Evolutionary conservation across 2,329 filamentous ascomycete species (phyloP), one percentile per base, ranked within the genome.

Genomic region (Colletotrichum neosansevieriae): DNA sequence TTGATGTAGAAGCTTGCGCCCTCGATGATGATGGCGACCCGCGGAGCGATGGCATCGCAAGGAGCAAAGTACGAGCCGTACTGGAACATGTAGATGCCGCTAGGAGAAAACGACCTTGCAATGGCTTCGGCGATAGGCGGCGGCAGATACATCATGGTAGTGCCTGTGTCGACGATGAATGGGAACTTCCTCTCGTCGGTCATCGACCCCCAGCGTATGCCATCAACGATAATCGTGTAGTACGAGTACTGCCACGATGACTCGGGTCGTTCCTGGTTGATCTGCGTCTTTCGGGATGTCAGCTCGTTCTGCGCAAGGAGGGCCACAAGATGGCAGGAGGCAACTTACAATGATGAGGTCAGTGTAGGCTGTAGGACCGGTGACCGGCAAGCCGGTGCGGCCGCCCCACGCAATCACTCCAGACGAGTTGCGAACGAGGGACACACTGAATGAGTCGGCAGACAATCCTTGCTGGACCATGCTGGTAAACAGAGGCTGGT

Each of bases 81-180:
- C 71, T 82, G 78, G 73, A 79, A 83, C 38, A 84, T 72, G 71
- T 83, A 86, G 13, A 80, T 77, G 29, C 82, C 84, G 1, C 78
- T 78, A 1, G 85, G 85, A 53, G 81, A 73, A 70, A 86, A 87
- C 0, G 81, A 74, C 2, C 71, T 72, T 59, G 85, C 84, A 66
- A 87, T 82, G n/a, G 78, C 75, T 42, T 85, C 80, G 3, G 84
- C 83, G 15, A 85, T 72, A 85, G 84, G 75, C 11, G 81, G 80
- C 11, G 85, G 85, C 1, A 87, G 74, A 69, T 85, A 84, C 69
- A 82, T 83, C 73, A 86, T 79, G 0, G 85, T 84, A 2, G 85
- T 86, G 36, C 83, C 84, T 15, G 82, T 85, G 74, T 87, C 85
- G 57, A 87, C 76, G 58, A 87, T 84, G 72, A 82, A 85, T 4